phyloP scores from a whole-genome alignment of 495 filamentous ascomycete species.

The Hyphodiscus hymeniophilus region DNA sequence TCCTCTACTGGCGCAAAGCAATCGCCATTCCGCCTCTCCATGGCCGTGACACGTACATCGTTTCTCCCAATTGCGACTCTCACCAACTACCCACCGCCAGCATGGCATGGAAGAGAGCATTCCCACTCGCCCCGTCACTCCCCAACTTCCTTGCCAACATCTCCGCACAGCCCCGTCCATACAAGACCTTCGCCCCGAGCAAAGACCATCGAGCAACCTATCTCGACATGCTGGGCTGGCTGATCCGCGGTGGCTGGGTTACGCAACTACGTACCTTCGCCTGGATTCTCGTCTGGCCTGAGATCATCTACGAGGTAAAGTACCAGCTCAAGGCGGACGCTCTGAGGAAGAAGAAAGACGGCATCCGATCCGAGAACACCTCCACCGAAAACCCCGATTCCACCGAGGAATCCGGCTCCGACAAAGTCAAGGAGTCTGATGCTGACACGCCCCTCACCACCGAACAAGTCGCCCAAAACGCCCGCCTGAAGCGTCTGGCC shows the following conservation, averaged over 20 bases:
- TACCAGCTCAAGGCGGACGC: conserved; percentile 44
- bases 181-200: conserved; percentile 73
- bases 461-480: conserved; percentile 32
- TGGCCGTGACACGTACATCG: conserved; percentile 83
- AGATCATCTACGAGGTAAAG: conserved; percentile 54
- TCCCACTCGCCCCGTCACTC: conserved; percentile 72
- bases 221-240: conserved; percentile 84
- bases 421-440: conserved; percentile 3
- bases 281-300: conserved; percentile 60
- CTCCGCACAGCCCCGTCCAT: conserved; percentile 67
- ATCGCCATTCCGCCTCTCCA: conserved; percentile 88
- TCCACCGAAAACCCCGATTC: conserved; percentile 20
- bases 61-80: conserved; percentile 85
- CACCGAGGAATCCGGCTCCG: conserved; percentile 10
- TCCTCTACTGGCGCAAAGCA: conserved; percentile 91
- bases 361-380: not conserved
- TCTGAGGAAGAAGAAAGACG: conserved; percentile 22
- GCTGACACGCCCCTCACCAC: conserved; percentile 17
- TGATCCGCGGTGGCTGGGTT: conserved; percentile 86
- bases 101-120: conserved; percentile 61
- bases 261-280: conserved; percentile 85
- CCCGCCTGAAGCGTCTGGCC: conserved; percentile 42
- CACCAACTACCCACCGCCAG: conserved; percentile 62
- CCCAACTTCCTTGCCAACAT: conserved; percentile 78
- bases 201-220: conserved; percentile 83